Base-by-base conservation (phyloP, 2,329 filamentous ascomycete species). In the Epichloe sp. region DNA sequence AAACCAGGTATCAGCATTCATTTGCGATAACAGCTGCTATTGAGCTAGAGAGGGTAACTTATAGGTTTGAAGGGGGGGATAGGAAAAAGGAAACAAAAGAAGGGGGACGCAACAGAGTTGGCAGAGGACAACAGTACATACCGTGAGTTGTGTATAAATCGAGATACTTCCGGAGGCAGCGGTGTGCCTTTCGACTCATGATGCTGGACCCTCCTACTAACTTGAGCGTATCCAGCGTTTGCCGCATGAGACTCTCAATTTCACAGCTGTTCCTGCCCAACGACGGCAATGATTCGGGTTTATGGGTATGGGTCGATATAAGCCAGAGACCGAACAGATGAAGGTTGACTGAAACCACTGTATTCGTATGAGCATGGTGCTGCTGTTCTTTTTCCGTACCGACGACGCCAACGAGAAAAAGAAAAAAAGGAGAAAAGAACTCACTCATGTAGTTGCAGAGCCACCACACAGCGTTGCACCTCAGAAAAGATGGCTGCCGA, bases 371-470 rank as follows among this genome's bases (percentile, higher is more conserved):
- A 31, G 26, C 26, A 31, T 31, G 26, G 1, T 1, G 26, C 26
- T 31, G 26, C 26, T 31, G 26, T 8, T 10, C 26, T 0, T 11
- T 31, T 31, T 10, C 26, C 10, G 26, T 31, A 31, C 26, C 26
- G 26, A 31, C 8, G 26, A 31, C 26, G 26, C 26, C 12, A 38
- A n/a, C 6, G n/a, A 38, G 3, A 15, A 6, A 1, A 15, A 37
- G 15, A 4, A n/a, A 8, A 6, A 12, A 10, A 4, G 26, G 4
- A 10, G 6, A 7, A 8, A 17, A 12, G 7, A 31, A 3, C 61
- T 47, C 55, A 63, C 62, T 55, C 51, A 56, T 58, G 42, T 63
- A 65, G 47, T 65, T 65, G 48, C 60, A 63, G n/a, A 58, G 55
- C 62, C 62, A 65, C 62, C 62, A 65, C 14, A 58, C 52, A 1